phyloP scores from a whole-genome alignment of 1,284 basidiomycete genomes.

The Heterobasidion parviporum region DNA sequence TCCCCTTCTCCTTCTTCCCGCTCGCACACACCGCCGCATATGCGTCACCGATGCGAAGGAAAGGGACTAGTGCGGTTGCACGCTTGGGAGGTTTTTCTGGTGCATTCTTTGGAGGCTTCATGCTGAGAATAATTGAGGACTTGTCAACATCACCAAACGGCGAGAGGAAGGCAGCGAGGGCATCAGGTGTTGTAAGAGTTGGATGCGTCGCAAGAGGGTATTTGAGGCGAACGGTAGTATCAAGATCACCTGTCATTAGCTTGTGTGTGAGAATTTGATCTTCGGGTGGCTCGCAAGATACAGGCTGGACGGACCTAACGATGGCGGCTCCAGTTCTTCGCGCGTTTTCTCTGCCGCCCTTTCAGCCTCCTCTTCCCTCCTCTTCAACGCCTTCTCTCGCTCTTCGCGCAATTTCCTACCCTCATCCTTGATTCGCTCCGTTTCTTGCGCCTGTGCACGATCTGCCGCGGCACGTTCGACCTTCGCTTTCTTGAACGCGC shows the following conservation, averaged over 20 bases:
- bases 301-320: conserved; percentile 32
- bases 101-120: conserved; percentile 51
- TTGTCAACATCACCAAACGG: conserved; percentile 57
- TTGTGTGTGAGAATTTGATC: no score
- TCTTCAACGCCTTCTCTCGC: conserved; percentile 43
- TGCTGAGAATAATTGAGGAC: conserved; percentile 54
- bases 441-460: conserved; percentile 49
- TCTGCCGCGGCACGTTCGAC: conserved; percentile 54
- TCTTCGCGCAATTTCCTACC: conserved; percentile 68
- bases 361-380: conserved; percentile 30
- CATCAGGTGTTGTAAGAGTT: conserved; percentile 38
- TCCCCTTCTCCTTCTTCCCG: conserved; percentile 32
- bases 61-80: conserved; percentile 65
- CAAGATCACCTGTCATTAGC: conserved; percentile 40
- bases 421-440: conserved; percentile 72
- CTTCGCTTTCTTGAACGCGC: conserved; percentile 68
- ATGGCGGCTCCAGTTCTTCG: conserved; percentile 40
- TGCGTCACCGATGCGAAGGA: conserved; percentile 64
- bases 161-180: conserved; percentile 43
- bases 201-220: conserved; percentile 53
- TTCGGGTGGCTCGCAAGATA: conserved; percentile 8
- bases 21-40: conserved; percentile 64
- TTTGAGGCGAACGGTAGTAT: conserved; percentile 68
- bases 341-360: conserved; percentile 27
- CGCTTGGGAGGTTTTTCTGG: conserved; percentile 47